Conservation (phyloP, 1,284 basidiomycete genomes). For the Moniliella sp. region DNA sequence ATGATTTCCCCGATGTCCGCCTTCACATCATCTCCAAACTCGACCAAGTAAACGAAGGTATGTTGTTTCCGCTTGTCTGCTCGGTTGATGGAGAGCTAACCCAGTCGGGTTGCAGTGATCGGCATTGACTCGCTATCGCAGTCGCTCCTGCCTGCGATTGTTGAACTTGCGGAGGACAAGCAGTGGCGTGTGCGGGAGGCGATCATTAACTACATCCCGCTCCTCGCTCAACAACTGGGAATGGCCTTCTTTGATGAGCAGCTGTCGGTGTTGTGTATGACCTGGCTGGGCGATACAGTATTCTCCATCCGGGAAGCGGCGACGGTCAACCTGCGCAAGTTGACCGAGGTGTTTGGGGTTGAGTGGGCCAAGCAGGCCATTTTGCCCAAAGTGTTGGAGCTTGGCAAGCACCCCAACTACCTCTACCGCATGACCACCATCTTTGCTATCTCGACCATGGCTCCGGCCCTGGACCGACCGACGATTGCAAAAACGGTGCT, state of each 20-base stretch:
- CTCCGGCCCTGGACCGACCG: constrained; percentile 67
- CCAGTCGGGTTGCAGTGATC: too few species aligned
- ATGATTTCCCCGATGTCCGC: constrained; percentile 94
- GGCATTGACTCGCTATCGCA: constrained; percentile 88
- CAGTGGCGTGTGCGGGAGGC: constrained; percentile 98
- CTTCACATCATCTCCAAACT: constrained; percentile 97
- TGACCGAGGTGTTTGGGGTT: constrained; percentile 97
- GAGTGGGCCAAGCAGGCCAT: constrained; percentile 89
- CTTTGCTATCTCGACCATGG: constrained; percentile 89
- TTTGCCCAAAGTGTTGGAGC: constrained; percentile 87
- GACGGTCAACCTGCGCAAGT: constrained; percentile 82
- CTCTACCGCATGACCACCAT: constrained; percentile 97
- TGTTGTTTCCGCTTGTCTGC: too few species aligned
- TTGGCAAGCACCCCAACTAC: constrained; percentile 93
- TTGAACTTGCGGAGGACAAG: constrained; percentile 95
- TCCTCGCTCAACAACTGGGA: constrained; percentile 86
- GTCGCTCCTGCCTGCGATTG: constrained; percentile 85
- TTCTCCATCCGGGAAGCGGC: constrained; percentile 95
- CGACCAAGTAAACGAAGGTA: constrained; percentile 79
- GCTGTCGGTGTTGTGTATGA: constrained; percentile 89
- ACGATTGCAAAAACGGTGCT: constrained; percentile 70
- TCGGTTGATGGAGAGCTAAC: too few species aligned
- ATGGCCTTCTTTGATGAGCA: constrained; percentile 95
- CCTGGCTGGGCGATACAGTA: constrained; percentile 93
- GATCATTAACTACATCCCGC: constrained; percentile 94